Percentiles rank a stretch among this genome's conserved stretches.
Evolutionary conservation across 305 asterid genomes (phyloP).

Genomic region (Fraxinus xanthoxyloides): DNA sequence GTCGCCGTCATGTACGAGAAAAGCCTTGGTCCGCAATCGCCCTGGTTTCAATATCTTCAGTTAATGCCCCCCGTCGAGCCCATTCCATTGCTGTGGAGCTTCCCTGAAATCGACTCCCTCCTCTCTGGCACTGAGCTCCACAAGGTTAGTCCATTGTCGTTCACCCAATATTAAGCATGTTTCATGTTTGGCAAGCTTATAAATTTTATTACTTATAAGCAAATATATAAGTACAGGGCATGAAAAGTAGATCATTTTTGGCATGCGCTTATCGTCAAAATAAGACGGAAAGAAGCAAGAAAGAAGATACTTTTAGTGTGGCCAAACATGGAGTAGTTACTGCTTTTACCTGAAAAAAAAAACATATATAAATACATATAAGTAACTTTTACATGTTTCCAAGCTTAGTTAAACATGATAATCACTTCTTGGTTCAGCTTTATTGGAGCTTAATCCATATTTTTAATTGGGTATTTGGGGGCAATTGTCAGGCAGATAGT

Average conservation of each 20-base stretch:
- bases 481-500: slow-evolving; percentile 58
- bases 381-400: not conserved
- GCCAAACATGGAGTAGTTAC: not conserved
- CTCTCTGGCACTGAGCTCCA: slow-evolving; percentile 86
- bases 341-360: not conserved
- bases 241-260: not conserved
- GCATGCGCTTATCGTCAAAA: not conserved
- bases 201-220: not conserved
- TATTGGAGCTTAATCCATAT: not conserved
- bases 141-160: slow-evolving; percentile 41
- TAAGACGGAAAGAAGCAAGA: not conserved
- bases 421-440: no score
- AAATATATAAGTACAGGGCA: not conserved
- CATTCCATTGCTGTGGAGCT: slow-evolving; percentile 81
- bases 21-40: slow-evolving; percentile 63
- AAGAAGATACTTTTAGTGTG: not conserved
- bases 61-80: slow-evolving; percentile 60
- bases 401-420: not conserved
- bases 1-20: slow-evolving; percentile 80
- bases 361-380: not conserved
- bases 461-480: slow-evolving; percentile 7
- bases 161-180: not conserved
- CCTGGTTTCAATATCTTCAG: slow-evolving; percentile 70
- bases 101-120: slow-evolving; percentile 60
- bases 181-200: not conserved